A percentile compares a stretch with the other conserved stretches of the same genome.
Evolutionary conservation across 371 early-diverging fungal species (phyloP).

Genomic region (Coemansia sp.): DNA sequence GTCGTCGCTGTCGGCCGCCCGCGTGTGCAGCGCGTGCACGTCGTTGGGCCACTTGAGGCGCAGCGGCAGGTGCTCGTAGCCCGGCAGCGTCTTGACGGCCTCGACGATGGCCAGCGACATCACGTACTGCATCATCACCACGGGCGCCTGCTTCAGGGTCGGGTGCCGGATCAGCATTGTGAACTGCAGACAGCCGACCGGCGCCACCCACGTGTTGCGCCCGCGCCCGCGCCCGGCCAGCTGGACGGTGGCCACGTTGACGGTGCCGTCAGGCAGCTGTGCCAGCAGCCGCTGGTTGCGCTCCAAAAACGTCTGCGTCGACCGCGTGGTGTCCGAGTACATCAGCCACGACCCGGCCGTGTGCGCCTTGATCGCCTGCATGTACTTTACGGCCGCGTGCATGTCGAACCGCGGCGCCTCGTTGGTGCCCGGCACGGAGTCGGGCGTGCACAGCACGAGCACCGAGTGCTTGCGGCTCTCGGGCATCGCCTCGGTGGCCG

Average conservation of each 20-base stretch:
- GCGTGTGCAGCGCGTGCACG: constrained; percentile 65
- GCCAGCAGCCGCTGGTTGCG: constrained; percentile 71
- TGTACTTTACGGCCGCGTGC: constrained; percentile 44
- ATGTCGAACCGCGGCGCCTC: constrained; percentile 56
- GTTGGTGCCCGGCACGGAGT: constrained; percentile 32
- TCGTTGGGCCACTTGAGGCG: constrained; percentile 97
- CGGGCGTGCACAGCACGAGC: constrained; percentile 45
- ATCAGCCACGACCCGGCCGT: constrained; percentile 72
- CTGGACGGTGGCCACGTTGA: constrained; percentile 77
- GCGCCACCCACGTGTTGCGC: constrained; percentile 91
- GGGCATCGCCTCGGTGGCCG: constrained; percentile 1
- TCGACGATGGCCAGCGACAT: constrained; percentile 81
- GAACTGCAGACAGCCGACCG: constrained; percentile 86
- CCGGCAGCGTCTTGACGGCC: constrained; percentile 65
- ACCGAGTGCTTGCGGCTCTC: constrained; percentile 14
- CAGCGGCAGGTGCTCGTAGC: constrained; percentile 76
- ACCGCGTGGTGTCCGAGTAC: constrained; percentile 74
- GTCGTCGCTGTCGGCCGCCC: constrained; percentile 22
- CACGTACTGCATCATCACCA: constrained; percentile 88
- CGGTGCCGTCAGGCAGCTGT: constrained; percentile 71
- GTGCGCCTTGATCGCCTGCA: constrained; percentile 37
- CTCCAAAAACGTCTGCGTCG: constrained; percentile 90
- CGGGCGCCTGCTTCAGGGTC: constrained; percentile 48
- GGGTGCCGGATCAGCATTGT: constrained; percentile 74
- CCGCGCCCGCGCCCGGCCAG: constrained; percentile 84